phyloP scores from a whole-genome alignment of 2,329 filamentous ascomycete genomes.

The Graphilbum fragrans region DNA sequence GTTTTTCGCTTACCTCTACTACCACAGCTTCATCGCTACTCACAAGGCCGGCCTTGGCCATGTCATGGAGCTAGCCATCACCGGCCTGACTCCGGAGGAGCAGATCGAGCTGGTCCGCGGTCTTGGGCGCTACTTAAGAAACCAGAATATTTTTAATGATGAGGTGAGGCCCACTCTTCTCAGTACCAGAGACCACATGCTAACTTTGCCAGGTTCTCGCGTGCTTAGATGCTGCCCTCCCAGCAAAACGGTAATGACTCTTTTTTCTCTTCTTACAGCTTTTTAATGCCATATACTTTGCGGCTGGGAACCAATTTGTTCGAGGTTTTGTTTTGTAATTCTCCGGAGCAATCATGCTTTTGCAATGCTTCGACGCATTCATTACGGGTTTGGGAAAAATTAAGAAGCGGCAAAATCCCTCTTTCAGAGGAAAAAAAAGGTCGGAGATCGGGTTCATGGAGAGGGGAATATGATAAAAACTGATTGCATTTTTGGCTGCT shows the following conservation, averaged over 20 bases:
- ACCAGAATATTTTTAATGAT: slow-evolving; percentile 40
- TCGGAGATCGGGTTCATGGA: not conserved
- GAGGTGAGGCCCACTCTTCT: slow-evolving; percentile 20
- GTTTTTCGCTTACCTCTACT: slow-evolving; percentile 97
- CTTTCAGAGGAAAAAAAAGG: not conserved
- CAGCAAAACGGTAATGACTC: slow-evolving; percentile 8
- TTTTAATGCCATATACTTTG: no score
- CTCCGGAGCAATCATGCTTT: not conserved
- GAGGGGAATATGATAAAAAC: no score
- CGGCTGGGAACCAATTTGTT: no score
- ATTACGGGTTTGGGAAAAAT: not conserved
- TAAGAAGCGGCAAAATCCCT: not conserved
- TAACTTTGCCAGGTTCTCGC: slow-evolving; percentile 9
- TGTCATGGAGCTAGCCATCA: slow-evolving; percentile 85
- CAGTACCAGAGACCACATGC: not conserved
- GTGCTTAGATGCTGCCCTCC: slow-evolving; percentile 11
- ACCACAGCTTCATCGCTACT: slow-evolving; percentile 88
- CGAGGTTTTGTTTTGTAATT: not conserved
- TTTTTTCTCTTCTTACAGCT: not conserved
- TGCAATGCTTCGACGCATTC: not conserved
- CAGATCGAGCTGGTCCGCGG: slow-evolving; percentile 69
- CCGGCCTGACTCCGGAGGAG: slow-evolving; percentile 74
- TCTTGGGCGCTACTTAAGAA: slow-evolving; percentile 51
- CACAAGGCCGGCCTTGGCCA: slow-evolving; percentile 76
- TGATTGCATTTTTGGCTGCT: no score